phyloP scores from a whole-genome alignment of 2,329 filamentous ascomycete species.

The Pseudogymnoascus sp. region DNA sequence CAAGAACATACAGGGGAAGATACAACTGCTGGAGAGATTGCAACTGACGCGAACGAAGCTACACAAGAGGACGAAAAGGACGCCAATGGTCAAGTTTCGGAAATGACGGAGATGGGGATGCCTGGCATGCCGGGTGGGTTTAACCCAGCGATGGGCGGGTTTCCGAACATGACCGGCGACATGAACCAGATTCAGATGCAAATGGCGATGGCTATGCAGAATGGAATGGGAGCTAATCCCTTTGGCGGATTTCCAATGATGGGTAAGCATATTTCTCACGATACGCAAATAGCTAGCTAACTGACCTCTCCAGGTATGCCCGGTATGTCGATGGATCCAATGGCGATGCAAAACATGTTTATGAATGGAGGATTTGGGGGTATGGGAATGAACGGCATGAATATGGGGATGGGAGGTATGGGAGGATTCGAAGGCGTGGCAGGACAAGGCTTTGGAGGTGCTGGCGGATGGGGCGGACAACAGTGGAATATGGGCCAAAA shows the following conservation, averaged over 20 bases:
- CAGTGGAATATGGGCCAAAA: conserved; percentile 75
- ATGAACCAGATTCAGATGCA: conserved; percentile 79
- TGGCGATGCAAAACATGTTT: conserved; percentile 66
- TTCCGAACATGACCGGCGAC: conserved; percentile 44
- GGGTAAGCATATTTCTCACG: conserved; percentile 53
- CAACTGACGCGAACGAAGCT: conserved; percentile 13
- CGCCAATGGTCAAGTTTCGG: conserved; percentile 15
- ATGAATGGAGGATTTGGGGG: conserved; percentile 72
- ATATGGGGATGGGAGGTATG: conserved; percentile 59
- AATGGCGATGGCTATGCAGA: conserved; percentile 70
- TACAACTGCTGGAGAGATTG: conserved; percentile 15
- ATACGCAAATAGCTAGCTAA: conserved; percentile 13
- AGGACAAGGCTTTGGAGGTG: conserved; percentile 45
- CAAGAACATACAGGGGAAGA: conserved; percentile 20
- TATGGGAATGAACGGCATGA: conserved; percentile 74
- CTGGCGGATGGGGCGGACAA: conserved; percentile 74
- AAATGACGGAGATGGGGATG: background rate
- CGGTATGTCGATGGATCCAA: conserved; percentile 77
- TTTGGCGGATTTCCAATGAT: conserved; percentile 68
- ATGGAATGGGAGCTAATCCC: conserved; percentile 49
- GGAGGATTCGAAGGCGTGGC: conserved; percentile 59
- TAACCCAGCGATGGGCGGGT: conserved; percentile 29
- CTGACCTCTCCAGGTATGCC: conserved; percentile 54
- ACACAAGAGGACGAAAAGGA: conserved; percentile 10
- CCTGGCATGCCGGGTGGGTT: conserved; percentile 36